These are phyloP conservation scores for Anisodus tanguticus DNA, from an alignment of 257 asterid genomes.

Conservation along the genomic window DNA sequence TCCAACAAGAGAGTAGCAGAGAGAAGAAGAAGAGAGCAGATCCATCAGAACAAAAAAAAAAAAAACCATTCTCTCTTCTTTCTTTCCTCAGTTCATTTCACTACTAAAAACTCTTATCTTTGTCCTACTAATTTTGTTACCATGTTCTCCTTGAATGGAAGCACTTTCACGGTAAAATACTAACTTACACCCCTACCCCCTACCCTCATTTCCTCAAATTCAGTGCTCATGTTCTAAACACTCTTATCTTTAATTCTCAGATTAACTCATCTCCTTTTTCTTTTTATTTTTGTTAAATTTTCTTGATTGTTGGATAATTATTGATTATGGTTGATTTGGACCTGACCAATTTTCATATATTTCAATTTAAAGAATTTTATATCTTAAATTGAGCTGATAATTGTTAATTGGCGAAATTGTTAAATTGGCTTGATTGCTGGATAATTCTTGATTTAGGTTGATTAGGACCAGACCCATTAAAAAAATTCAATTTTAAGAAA, in stretches of 20 bases:
- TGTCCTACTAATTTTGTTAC: constrained; percentile 34
- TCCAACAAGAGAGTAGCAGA: constrained; percentile 7
- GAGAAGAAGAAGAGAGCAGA: constrained; percentile 37
- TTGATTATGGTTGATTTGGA: background rate
- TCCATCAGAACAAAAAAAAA: background rate
- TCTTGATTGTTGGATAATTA: background rate
- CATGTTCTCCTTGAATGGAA: constrained; percentile 76
- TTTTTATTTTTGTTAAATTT: background rate
- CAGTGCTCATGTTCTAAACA: background rate
- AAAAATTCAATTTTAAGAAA: no score
- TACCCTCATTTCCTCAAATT: background rate
- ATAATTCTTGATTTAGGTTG: no score
- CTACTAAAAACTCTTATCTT: background rate
- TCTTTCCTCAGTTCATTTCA: constrained; percentile 7
- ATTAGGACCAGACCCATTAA: no score
- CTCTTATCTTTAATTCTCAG: background rate
- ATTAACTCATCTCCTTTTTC: background rate
- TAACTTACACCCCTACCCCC: background rate
- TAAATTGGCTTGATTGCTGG: no score
- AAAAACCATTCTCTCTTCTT: constrained; percentile 17
- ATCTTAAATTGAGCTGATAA: background rate
- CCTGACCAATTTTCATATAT: constrained; percentile 28
- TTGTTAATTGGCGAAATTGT: background rate
- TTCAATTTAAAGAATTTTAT: background rate
- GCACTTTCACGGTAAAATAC: constrained; percentile 62